Evolutionary conservation across 345 rosid genomes (phyloP).

Genomic region (Heritiera fomes): DNA sequence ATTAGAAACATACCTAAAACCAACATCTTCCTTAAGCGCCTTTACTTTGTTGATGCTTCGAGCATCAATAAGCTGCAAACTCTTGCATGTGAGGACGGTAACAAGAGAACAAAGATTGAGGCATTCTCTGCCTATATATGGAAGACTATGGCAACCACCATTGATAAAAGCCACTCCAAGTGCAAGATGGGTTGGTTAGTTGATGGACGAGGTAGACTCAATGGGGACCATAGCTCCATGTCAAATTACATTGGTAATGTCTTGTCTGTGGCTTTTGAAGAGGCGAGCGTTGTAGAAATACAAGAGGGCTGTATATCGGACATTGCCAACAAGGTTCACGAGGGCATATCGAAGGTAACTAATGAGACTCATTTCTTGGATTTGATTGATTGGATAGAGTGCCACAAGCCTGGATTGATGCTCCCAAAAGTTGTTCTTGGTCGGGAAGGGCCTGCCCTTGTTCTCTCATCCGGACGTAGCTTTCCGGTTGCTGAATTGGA

Average conservation of each 20-base stretch:
- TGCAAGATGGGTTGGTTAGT: slow-evolving; percentile 95
- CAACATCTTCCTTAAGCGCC: slow-evolving; percentile 59
- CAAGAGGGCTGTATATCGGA: slow-evolving; percentile 54
- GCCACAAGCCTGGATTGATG: slow-evolving; percentile 87
- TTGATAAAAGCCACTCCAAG: slow-evolving; percentile 39
- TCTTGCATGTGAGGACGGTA: slow-evolving; percentile 49
- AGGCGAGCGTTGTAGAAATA: slow-evolving; percentile 50
- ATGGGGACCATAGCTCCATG: slow-evolving; percentile 28
- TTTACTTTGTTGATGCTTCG: slow-evolving; percentile 57
- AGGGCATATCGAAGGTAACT: slow-evolving; percentile 54
- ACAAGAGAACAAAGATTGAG: slow-evolving; percentile 67
- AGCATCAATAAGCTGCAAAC: slow-evolving; percentile 54
- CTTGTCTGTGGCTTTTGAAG: slow-evolving; percentile 65
- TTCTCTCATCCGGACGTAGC: slow-evolving; percentile 69
- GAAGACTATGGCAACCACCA: slow-evolving; percentile 63
- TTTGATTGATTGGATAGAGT: slow-evolving; percentile 83
- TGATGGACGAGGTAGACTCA: slow-evolving; percentile 66
- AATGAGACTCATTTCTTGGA: slow-evolving; percentile 68
- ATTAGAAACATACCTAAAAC: slow-evolving; percentile 53
- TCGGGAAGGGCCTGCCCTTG: slow-evolving; percentile 71
- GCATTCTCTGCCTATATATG: slow-evolving; percentile 86
- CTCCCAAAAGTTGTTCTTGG: slow-evolving; percentile 60
- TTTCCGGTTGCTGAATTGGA: slow-evolving; percentile 77
- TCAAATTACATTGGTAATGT: slow-evolving; percentile 79
- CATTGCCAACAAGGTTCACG: slow-evolving; percentile 56